phyloP scores from a whole-genome alignment of 352 stramenopile genomes.

The Pythium brachiatum region DNA sequence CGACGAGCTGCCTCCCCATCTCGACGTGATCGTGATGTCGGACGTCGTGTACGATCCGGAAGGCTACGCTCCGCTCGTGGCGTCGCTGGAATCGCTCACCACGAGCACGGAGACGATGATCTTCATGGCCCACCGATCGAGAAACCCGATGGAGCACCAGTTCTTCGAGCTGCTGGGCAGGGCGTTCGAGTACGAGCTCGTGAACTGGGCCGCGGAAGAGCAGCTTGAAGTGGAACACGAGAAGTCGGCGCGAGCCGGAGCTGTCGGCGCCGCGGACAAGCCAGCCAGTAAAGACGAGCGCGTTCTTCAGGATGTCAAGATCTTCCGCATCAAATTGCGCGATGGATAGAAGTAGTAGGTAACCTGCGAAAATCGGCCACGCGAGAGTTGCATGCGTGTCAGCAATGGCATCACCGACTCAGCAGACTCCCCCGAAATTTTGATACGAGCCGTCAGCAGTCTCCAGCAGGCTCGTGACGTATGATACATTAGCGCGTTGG shows the following conservation, averaged over 20 bases:
- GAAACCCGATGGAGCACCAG: slow-evolving; percentile 78
- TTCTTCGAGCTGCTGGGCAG: slow-evolving; percentile 66
- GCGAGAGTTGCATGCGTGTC: background rate
- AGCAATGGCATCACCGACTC: background rate
- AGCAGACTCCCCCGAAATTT: background rate
- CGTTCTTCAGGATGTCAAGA: slow-evolving; percentile 66
- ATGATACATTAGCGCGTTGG: background rate
- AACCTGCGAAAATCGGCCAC: background rate
- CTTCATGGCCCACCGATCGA: slow-evolving; percentile 74
- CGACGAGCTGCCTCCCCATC: slow-evolving; percentile 32
- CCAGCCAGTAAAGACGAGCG: slow-evolving; percentile 21
- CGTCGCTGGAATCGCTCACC: slow-evolving; percentile 47
- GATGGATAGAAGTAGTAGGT: background rate
- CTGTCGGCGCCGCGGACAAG: background rate
- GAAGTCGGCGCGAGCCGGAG: background rate
- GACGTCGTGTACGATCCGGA: slow-evolving; percentile 82
- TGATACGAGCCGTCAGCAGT: background rate
- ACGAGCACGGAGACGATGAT: slow-evolving; percentile 37
- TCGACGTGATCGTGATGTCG: slow-evolving; percentile 71
- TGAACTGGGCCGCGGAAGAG: slow-evolving; percentile 39
- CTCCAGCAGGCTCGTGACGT: background rate
- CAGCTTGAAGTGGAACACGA: background rate
- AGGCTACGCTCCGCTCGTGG: slow-evolving; percentile 63
- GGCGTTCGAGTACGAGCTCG: slow-evolving; percentile 42
- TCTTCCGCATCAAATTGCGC: slow-evolving; percentile 46